Evolutionary conservation across 2,329 filamentous ascomycete genomes (phyloP), one percentile per base, ranked within the genome.

Genomic region (Pseudogymnoascus sp.): DNA sequence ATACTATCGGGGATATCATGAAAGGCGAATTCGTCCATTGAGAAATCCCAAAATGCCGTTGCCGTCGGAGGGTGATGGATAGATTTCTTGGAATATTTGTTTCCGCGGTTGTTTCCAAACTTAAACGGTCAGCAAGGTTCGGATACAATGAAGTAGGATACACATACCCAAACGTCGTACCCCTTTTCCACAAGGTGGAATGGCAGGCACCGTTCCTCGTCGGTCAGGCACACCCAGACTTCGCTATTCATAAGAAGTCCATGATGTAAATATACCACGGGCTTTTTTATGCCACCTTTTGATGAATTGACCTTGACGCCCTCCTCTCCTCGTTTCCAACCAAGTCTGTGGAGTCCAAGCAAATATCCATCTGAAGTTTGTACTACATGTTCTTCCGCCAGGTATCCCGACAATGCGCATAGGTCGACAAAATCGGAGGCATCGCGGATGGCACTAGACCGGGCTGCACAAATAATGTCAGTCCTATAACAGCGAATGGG

Each of bases 61-160:
- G 89, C 87, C 0, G 84, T 87, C 0, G 94, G 92, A 0, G 90
- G 87, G 65, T 80, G 79, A 63, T 87, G 82, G 59, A 92, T 84
- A 2, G 87, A 92, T 76, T 99, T 99, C 75, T 97, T 99, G 50
- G 92, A 96, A 76, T 99, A 99, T 73, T 99, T 99, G 81, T 99
- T 99, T 58, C 94, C 94, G 36, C 94, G 87, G 71, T 99, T 99
- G 74, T 99, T 99, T 59, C 94, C 94, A 64, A 99, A 81, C 90
- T 89, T 11, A 40, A 5, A 11, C 15, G n/a, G 44, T 73, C 58
- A 74, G 70, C 57, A 47, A 26, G 21, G 17, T 10, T 58, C 31
- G 17, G 11, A 26, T 62, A 31, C 47, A 26, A 37, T 10, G 7
- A 37, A 29, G 24, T 21, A 15, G 21, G 36, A 15, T n/a, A 15